A percentile compares a stretch with the other conserved stretches of the same genome.
Conservation (phyloP, 495 filamentous ascomycete species). For the Neurospora hispaniola region DNA sequence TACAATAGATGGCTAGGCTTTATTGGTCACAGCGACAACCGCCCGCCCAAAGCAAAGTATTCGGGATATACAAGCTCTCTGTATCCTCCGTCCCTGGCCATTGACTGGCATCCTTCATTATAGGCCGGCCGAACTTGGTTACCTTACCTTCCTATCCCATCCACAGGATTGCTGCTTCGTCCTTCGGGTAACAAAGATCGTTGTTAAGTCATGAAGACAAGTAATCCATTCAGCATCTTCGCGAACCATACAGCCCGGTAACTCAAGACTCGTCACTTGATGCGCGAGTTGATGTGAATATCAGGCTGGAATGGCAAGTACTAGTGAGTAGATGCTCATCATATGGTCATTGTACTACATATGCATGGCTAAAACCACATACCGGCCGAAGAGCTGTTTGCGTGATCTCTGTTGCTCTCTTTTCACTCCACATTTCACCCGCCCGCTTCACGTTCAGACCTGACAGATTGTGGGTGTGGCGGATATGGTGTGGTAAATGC, state of each 20-base stretch:
- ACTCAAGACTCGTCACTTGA: not conserved
- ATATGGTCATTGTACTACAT: too few species aligned
- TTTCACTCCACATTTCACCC: not conserved
- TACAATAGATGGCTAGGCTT: too few species aligned
- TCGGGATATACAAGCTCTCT: not conserved
- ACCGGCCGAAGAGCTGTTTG: not conserved
- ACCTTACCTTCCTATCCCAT: not conserved
- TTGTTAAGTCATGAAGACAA: not conserved
- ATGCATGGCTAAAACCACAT: not conserved
- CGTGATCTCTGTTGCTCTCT: not conserved
- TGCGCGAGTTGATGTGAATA: not conserved
- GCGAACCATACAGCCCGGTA: not conserved
- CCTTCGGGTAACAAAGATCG: not conserved
- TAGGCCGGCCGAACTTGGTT: too few species aligned
- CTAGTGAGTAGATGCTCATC: not conserved
- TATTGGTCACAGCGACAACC: too few species aligned
- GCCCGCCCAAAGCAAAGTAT: not conserved
- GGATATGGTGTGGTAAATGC: not conserved
- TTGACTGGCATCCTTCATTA: not conserved
- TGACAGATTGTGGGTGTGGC: not conserved
- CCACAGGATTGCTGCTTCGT: not conserved
- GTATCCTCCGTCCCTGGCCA: not conserved
- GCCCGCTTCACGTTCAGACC: not conserved
- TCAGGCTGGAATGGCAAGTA: not conserved
- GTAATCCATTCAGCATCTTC: not conserved